Base-by-base conservation (phyloP, 495 filamentous ascomycete genomes). In the Pyronema domesticum region DNA sequence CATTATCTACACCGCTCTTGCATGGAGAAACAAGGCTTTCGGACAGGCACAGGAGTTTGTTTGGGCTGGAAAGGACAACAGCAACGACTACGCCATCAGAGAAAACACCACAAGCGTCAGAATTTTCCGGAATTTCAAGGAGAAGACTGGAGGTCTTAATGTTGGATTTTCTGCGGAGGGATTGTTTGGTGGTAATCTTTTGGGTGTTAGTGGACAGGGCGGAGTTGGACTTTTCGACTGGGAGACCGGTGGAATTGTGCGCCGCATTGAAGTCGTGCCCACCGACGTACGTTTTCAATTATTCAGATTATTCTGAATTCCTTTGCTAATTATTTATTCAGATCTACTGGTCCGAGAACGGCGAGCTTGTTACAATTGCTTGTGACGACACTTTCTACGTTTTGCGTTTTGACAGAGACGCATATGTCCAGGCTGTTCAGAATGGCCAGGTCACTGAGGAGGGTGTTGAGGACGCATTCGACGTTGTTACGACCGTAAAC, bases 371-470 rank as follows among this genome's bases (percentile, higher is more conserved):
- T 18, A 79, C 83, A 9, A 77, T 99, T 57, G 93, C 88, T 36
- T 95, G 89, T 60, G 91, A 96, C 56, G 91, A 99, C 60, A 83
- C 84, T 35, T 95, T 87, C 72, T 96, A 96, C 62, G 84, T 99
- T 46, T 72, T 99, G 43, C 78, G 91, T 54, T 99, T 83, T 68
- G 89, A 84, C 3, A 73, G 86, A 48, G 91, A 96, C 58, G 83
- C 80, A 64, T 96, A 93, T 59, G 68, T 85, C 54, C 79, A 81
- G 47, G 91, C 86, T 3, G 64, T 89, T 11, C 85, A 91, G 66
- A 73, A 80, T 15, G 89, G 85, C 18, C 72, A 82, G 55, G 80
- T 86, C 19, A 88, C 95, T 54, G 93, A 96, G 53, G 93, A 98
- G 69, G 91, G 91, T 46, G 93, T 95, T 42, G 93, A 98, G 71